Conservation (phyloP, 2,329 filamentous ascomycete genomes). For the Geosmithia putterillii region DNA sequence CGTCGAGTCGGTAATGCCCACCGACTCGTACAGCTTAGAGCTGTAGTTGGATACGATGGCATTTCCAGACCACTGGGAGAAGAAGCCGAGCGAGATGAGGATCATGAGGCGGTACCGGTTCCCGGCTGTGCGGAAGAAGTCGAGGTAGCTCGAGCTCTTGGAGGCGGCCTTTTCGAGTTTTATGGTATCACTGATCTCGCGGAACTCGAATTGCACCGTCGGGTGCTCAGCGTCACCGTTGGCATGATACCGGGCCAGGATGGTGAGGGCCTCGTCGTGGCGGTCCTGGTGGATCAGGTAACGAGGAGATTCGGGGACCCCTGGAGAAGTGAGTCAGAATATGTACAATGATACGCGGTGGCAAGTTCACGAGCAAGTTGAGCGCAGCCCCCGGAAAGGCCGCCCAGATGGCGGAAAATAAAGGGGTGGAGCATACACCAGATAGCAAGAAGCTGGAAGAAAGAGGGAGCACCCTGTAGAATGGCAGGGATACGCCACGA, state of each 20-base stretch:
- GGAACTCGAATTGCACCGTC: constrained; percentile 53
- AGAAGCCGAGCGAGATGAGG: constrained; percentile 49
- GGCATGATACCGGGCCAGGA: constrained; percentile 52
- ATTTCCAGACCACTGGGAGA: constrained; percentile 58
- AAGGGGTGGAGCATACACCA: constrained; percentile 58
- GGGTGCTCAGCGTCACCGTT: constrained; percentile 45
- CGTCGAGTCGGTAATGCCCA: constrained; percentile 44
- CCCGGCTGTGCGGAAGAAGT: constrained; percentile 49
- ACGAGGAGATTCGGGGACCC: constrained; percentile 52
- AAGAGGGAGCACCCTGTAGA: constrained; percentile 48
- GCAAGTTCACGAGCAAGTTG: constrained; percentile 2
- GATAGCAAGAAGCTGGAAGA: constrained; percentile 52
- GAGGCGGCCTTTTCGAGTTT: constrained; percentile 38
- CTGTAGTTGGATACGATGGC: constrained; percentile 57
- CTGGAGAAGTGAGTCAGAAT: background rate
- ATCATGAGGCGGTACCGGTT: constrained; percentile 53
- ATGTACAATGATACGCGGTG: constrained; percentile 23
- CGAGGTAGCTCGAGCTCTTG: constrained; percentile 39
- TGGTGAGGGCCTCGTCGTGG: constrained; percentile 46
- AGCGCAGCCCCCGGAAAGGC: constrained; percentile 12
- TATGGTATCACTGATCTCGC: constrained; percentile 54
- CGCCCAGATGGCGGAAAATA: too few relatives aligned
- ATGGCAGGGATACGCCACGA: constrained; percentile 55
- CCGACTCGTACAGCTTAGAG: constrained; percentile 46
- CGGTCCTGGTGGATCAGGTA: constrained; percentile 34